Evolutionary conservation across 1,139 yeast genomes (phyloP), one percentile per base, ranked within the genome.

Genomic region (Sugiyamaella castrensis): DNA sequence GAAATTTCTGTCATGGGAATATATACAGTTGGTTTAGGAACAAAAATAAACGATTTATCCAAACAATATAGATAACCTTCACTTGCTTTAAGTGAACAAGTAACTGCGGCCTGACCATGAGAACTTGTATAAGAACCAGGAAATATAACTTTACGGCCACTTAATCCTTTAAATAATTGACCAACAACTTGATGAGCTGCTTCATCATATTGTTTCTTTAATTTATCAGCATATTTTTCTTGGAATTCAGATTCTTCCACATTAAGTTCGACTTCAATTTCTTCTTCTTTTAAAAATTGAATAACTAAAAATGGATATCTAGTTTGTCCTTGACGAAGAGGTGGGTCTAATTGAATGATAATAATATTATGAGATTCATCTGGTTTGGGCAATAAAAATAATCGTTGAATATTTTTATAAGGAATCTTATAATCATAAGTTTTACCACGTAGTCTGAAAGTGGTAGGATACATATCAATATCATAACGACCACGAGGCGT

Each of bases 401-500:
- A 81, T 63, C 96, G 77, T 68, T 91, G 96, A 57, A 92, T 84
- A 65, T 88, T 95, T 63, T 83, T 79, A 70, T 87, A 92, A 66
- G 87, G 96, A 53, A 94, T 80, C 71, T 92, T 94, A 76, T 92
- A 94, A 69, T 92, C 98, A 70, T 94, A 92, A 2, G 98, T 92
- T 71, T 92, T 92, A 68, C 99, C 99, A 64, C 98, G 83, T 51
- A 92, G 76, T 67, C 98, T 82, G 70, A 94, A 80, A 39, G 95
- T 87, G 27, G 81, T 80, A 39, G 88, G 83, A 70, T 87, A 92
- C 84, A 92, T 85, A 68, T 91, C 98, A 60, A 92, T 86, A 67
- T 94, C 98, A 69, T 91, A 92, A 69, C 98, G 92, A 60, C 98
- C 98, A 77, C 75, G 65, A 60, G 99, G 99, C 0, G 98, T 94